A percentile compares a stretch with the other conserved stretches of the same genome.
Evolutionary conservation across 345 rosid species (phyloP).

Genomic region (Corchorus olitorius): DNA sequence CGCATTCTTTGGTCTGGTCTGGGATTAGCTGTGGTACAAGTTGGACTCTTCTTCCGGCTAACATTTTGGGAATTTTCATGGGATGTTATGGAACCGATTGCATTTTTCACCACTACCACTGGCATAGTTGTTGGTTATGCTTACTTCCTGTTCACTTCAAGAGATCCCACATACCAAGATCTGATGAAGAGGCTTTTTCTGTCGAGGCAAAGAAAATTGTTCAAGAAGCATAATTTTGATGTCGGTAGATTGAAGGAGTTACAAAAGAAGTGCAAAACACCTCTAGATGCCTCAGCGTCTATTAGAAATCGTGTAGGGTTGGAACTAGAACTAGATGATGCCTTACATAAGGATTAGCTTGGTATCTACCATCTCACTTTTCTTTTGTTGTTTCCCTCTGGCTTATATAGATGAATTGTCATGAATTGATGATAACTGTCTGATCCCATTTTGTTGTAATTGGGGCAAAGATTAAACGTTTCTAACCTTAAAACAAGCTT

Average conservation of each 20-base stretch:
- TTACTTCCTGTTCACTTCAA: conserved; percentile 80
- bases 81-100: conserved; percentile 98
- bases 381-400: not conserved
- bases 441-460: not conserved
- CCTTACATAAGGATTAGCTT: conserved; percentile 47
- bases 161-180: conserved; percentile 96
- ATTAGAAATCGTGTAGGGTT: conserved; percentile 61
- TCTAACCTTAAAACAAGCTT: not conserved
- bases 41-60: conserved; percentile 76
- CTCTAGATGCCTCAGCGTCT: conserved; percentile 51
- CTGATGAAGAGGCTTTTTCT: conserved; percentile 89
- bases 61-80: conserved; percentile 99
- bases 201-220: conserved; percentile 78
- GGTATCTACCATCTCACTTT: not conserved
- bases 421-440: not conserved
- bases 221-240: conserved; percentile 63
- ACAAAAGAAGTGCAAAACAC: conserved; percentile 56
- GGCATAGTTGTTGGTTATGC: conserved; percentile 84
- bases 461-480: too few species aligned
- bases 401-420: not conserved
- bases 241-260: conserved; percentile 68
- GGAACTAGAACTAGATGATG: conserved; percentile 74
- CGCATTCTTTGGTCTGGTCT: conserved; percentile 79
- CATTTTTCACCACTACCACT: conserved; percentile 73
- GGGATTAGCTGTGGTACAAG: conserved; percentile 57